Evolutionary conservation across 2,329 filamentous ascomycete genomes (phyloP).

Genomic region (Escovopsis sp.): DNA sequence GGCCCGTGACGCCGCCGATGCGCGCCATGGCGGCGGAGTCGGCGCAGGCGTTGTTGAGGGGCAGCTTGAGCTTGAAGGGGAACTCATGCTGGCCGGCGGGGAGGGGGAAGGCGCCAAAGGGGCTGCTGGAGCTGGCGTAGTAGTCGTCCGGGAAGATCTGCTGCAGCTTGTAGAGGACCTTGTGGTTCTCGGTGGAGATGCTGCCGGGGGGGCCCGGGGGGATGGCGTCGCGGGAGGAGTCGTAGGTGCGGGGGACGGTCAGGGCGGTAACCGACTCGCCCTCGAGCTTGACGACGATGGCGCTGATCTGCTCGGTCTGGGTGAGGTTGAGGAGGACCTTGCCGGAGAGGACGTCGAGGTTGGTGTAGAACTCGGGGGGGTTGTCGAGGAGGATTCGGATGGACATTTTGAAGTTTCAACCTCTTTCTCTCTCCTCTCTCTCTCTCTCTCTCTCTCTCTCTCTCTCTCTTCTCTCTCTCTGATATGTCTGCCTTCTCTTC

Average conservation of each 20-base stretch:
- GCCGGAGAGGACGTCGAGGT: constrained; percentile 59
- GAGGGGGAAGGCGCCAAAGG: constrained; percentile 39
- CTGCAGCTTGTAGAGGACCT: constrained; percentile 60
- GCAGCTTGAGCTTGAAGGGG: constrained; percentile 62
- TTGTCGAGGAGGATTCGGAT: constrained; percentile 52
- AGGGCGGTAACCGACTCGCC: constrained; percentile 60
- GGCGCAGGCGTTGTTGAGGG: constrained; percentile 60
- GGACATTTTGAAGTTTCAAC: constrained; percentile 35
- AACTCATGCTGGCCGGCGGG: constrained; percentile 59
- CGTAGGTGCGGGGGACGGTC: constrained; percentile 30
- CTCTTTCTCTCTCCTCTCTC: not conserved
- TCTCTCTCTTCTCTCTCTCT: too few species aligned
- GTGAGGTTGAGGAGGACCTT: constrained; percentile 40
- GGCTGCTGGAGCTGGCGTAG: constrained; percentile 22
- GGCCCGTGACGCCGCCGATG: constrained; percentile 36
- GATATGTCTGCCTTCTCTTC: too few species aligned
- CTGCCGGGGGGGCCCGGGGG: constrained; percentile 23
- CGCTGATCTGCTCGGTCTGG: constrained; percentile 54
- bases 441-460: too few species aligned
- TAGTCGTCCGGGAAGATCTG: constrained; percentile 54
- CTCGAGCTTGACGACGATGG: constrained; percentile 69
- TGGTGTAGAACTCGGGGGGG: constrained; percentile 59
- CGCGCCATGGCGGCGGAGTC: constrained; percentile 36
- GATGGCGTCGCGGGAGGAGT: constrained; percentile 15
- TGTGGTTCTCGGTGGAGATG: constrained; percentile 43